Conservation (phyloP, 108 stramenopile genomes). For the Discostella pseudostelligera region DNA sequence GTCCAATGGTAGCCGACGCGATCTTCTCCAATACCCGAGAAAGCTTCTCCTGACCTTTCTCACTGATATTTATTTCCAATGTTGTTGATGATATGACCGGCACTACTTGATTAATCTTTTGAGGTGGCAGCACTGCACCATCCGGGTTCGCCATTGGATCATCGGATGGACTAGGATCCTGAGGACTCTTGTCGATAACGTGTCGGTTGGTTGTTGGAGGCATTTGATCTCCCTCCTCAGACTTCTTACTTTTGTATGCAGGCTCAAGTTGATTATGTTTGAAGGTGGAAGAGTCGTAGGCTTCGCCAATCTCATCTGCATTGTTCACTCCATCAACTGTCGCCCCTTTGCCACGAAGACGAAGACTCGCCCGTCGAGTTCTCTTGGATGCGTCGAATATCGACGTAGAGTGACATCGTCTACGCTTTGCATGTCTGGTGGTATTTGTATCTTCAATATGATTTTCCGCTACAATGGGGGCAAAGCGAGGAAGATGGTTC, state of each 20-base stretch:
- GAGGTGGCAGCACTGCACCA: background rate
- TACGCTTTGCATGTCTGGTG: background rate
- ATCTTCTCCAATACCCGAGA: conserved; percentile 10
- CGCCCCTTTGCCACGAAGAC: background rate
- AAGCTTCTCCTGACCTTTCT: conserved; percentile 1
- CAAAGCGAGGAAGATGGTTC: background rate
- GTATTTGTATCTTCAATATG: too few species aligned
- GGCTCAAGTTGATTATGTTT: too few species aligned
- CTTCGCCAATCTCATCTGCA: too few species aligned
- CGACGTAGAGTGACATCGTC: background rate
- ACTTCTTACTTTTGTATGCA: too few species aligned
- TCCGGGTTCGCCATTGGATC: too few species aligned
- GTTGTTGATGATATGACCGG: background rate
- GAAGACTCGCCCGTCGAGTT: background rate
- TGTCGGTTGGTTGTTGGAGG: background rate
- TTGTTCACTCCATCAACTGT: too few species aligned
- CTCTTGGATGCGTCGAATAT: background rate
- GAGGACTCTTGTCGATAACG: background rate
- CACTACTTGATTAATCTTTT: background rate
- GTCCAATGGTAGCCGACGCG: background rate
- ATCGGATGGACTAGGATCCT: background rate
- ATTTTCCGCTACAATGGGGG: background rate
- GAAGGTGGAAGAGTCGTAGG: too few species aligned
- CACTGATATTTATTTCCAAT: background rate
- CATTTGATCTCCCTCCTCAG: background rate